phyloP scores from a whole-genome alignment of 164 flowering plant genomes.

The Amborella trichopoda region DNA sequence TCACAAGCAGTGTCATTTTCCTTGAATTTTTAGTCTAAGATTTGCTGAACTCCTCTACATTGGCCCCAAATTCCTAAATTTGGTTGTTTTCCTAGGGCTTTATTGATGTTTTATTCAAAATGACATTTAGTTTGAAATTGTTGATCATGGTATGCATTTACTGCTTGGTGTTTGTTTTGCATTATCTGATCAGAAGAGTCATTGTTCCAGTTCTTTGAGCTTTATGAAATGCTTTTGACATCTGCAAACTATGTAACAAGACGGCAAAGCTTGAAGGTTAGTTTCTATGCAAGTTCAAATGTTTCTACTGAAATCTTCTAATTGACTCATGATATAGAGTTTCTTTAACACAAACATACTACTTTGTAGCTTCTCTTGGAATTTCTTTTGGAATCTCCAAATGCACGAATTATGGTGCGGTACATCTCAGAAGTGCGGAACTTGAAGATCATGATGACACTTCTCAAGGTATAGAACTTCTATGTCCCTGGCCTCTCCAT shows the following conservation, averaged over 20 bases:
- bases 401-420: constrained; percentile 83
- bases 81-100: too few relatives aligned
- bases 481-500: neutral
- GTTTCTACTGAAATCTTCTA: neutral
- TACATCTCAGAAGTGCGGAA: constrained; percentile 73
- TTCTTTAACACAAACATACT: neutral
- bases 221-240: constrained; percentile 66
- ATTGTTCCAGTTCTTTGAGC: constrained; percentile 71
- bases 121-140: neutral
- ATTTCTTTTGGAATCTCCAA: constrained; percentile 86
- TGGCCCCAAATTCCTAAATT: too few relatives aligned
- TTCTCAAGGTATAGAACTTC: constrained; percentile 32
- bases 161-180: constrained; percentile 2
- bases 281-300: constrained; percentile 10
- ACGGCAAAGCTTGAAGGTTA: constrained; percentile 93
- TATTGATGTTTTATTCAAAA: too few relatives aligned
- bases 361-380: constrained; percentile 81
- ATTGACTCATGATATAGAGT: neutral
- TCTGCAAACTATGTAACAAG: constrained; percentile 92
- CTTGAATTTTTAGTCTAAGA: neutral
- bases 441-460: constrained; percentile 82
- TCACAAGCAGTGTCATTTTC: neutral
- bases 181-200: constrained; percentile 9
- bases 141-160: neutral
- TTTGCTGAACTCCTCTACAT: neutral